Conservation (phyloP, 2,329 filamentous ascomycete species). For the Colletotrichum costaricense region DNA sequence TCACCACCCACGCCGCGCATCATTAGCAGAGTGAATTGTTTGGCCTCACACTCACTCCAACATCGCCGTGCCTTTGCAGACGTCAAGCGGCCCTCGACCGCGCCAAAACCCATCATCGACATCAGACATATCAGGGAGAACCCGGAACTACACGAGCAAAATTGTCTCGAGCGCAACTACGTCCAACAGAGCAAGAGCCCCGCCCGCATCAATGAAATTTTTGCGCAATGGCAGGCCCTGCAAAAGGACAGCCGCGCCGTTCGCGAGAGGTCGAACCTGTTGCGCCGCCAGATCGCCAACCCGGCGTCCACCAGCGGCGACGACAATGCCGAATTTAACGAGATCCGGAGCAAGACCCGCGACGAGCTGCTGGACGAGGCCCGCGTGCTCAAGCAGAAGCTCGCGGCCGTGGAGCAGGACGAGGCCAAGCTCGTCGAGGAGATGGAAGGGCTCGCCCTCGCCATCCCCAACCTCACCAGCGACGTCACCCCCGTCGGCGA, state of each 20-base stretch:
- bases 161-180: slow-evolving; percentile 90
- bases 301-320: slow-evolving; percentile 58
- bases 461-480: slow-evolving; percentile 89
- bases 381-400: slow-evolving; percentile 70
- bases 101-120: slow-evolving; percentile 83
- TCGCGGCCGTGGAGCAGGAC: slow-evolving; percentile 69
- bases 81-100: slow-evolving; percentile 70
- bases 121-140: slow-evolving; percentile 92
- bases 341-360: slow-evolving; percentile 51
- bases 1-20: not conserved
- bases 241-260: slow-evolving; percentile 70
- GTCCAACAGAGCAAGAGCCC: slow-evolving; percentile 64
- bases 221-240: slow-evolving; percentile 68
- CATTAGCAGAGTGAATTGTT: not conserved
- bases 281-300: slow-evolving; percentile 69
- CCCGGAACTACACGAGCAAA: slow-evolving; percentile 81
- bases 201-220: slow-evolving; percentile 64
- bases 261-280: slow-evolving; percentile 73
- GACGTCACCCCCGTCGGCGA: slow-evolving; percentile 77
- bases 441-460: slow-evolving; percentile 79
- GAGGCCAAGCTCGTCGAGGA: slow-evolving; percentile 71
- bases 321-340: slow-evolving; percentile 49
- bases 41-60: not conserved
- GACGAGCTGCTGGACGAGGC: slow-evolving; percentile 72
- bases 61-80: slow-evolving; percentile 37